These are phyloP conservation scores for Hura crepitans DNA, from an alignment of 441 rosid genomes.

Conservation along the genomic window DNA sequence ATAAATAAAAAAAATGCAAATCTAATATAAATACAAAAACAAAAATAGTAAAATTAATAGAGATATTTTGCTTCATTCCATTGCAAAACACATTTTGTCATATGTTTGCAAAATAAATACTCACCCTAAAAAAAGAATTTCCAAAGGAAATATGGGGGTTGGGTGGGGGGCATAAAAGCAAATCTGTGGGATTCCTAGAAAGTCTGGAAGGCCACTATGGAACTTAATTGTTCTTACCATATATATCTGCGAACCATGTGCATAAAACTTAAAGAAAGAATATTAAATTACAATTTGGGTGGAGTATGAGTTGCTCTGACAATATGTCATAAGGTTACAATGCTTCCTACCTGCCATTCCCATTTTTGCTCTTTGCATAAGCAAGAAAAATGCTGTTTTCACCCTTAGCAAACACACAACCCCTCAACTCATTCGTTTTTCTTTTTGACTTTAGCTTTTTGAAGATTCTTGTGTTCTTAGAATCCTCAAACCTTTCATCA, in stretches of 20 bases:
- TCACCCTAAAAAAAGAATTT: not conserved
- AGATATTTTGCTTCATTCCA: not conserved
- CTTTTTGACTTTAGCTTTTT: no score
- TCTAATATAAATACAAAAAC: no score
- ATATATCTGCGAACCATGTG: constrained; percentile 4
- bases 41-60: not conserved
- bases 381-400: not conserved
- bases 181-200: not conserved
- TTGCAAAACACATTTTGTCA: no score
- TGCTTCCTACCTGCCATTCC: constrained; percentile 2
- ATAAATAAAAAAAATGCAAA: no score
- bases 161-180: no score
- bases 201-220: constrained; percentile 8
- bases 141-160: not conserved
- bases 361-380: constrained; percentile 2
- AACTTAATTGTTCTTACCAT: not conserved
- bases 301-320: not conserved
- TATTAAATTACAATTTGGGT: not conserved
- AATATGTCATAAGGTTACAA: not conserved
- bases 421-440: no score
- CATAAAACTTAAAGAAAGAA: not conserved
- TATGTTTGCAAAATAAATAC: no score
- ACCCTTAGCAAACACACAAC: not conserved
- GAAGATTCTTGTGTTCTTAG: no score
- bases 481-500: no score